Conservation (phyloP, 306 rosid species). For the Corylus heterophylla region DNA sequence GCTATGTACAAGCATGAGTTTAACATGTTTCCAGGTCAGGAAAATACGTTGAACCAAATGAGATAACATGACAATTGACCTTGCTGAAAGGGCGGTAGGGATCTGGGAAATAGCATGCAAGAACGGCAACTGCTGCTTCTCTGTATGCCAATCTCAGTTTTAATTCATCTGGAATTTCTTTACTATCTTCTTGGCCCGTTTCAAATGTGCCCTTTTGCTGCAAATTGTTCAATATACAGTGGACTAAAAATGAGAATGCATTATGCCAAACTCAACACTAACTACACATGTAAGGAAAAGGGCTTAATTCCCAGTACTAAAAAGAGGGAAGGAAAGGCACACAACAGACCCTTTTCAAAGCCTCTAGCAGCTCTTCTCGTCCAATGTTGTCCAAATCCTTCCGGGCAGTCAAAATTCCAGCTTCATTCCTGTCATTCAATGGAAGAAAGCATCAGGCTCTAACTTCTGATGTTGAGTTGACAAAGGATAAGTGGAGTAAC, state of each 20-base stretch:
- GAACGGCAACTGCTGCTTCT: conserved; percentile 97
- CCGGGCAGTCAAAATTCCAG: conserved; percentile 98
- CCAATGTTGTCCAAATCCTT: conserved; percentile 91
- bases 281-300: conserved; percentile 10
- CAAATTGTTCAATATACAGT: conserved; percentile 36
- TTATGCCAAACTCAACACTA: background rate
- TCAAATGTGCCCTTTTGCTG: conserved; percentile 99
- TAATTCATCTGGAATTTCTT: conserved; percentile 85
- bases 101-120: conserved; percentile 90
- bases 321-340: conserved; percentile 19
- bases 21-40: conserved; percentile 18
- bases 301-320: conserved; percentile 27
- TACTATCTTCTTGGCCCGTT: conserved; percentile 97
- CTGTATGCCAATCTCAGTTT: conserved; percentile 88
- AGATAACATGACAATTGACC: conserved; percentile 39
- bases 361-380: conserved; percentile 87
- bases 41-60: conserved; percentile 23
- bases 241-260: conserved; percentile 26
- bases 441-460: conserved; percentile 32
- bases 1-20: conserved; percentile 27
- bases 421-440: conserved; percentile 81
- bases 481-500: conserved; percentile 17
- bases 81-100: conserved; percentile 69
- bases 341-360: conserved; percentile 85
- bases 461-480: conserved; percentile 17